Evolutionary conservation across 306 rosid genomes (phyloP), one percentile per base, ranked within the genome.

Genomic region (Rosa rugosa): DNA sequence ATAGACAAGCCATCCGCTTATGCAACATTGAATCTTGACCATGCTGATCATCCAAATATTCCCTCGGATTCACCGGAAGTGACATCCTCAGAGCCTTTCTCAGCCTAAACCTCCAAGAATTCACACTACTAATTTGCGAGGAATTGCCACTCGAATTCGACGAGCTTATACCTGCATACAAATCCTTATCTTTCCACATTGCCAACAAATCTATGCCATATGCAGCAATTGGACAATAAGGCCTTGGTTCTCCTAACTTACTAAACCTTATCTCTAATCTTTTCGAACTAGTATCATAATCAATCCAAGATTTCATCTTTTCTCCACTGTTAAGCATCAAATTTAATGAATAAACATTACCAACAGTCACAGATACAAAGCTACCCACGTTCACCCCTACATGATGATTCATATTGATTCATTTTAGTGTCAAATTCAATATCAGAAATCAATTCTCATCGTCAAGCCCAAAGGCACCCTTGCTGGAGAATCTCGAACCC

Each of bases 281-380:
- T 38, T 88, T 83, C 9, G 87, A 82, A 34, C 86, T 72, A 4
- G 84, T 75, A 18, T 85, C 83, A 64, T 90, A 93, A 89, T 93
- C 94, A 31, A 93, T 77, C 97, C 97, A 90, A 73, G 90, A 81
- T 25, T 77, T 80, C 31, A 86, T 53, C 80, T 85, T 90, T 20
- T 81, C 83, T 6, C 87, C 91, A 20, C 64, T 76, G 3, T 77
- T 89, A 1, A 88, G 82, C 53, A 80, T 83, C 73, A 87, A 51
- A 50, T 81, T 72, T 45, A 73, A 20, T 0, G 25, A 51, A 0
- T 90, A 85, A 56, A 68, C 86, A 54, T 87, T 87, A 11, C 81
- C 76, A 56, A 65, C 79, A 36, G 49, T 38, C 12, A 80, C 75
- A 54, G 79, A 80, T 12, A 53, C 75, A 74, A 80, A 67, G 70